Conservation (phyloP, 2,329 filamentous ascomycete genomes). For the Hymenoscyphus occultus region DNA sequence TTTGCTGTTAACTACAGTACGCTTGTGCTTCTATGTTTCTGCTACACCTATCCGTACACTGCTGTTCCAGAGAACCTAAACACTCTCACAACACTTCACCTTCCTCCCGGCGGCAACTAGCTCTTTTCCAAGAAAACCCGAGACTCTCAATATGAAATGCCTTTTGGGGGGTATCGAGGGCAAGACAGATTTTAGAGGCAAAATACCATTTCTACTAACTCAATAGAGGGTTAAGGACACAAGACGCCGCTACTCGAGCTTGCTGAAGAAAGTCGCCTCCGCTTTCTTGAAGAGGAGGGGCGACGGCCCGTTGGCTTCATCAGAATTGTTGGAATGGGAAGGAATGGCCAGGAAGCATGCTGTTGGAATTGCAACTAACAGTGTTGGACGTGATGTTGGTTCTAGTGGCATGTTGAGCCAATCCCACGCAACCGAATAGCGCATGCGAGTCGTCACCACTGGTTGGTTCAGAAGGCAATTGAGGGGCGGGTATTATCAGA, state of each 20-base stretch:
- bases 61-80: not conserved
- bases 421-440: not conserved
- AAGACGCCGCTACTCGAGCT: not conserved
- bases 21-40: constrained; percentile 15
- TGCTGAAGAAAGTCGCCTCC: constrained; percentile 3
- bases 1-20: constrained; percentile 21
- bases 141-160: not conserved
- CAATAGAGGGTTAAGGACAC: not conserved
- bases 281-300: not conserved
- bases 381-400: not conserved
- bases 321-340: not conserved
- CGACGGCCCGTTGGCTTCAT: not conserved
- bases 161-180: not conserved
- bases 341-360: not conserved
- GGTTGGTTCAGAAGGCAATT: not conserved
- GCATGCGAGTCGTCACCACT: not conserved
- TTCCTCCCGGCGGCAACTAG: not conserved
- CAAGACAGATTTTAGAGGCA: not conserved
- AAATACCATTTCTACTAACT: not conserved
- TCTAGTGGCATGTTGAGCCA: not conserved
- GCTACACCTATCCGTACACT: constrained; percentile 1
- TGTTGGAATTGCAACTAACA: constrained; percentile 2
- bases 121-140: not conserved
- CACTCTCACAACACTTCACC: not conserved
- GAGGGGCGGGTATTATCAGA: not conserved